Conservation (phyloP, 257 asterid genomes). For the Lithospermum erythrorhizon region DNA sequence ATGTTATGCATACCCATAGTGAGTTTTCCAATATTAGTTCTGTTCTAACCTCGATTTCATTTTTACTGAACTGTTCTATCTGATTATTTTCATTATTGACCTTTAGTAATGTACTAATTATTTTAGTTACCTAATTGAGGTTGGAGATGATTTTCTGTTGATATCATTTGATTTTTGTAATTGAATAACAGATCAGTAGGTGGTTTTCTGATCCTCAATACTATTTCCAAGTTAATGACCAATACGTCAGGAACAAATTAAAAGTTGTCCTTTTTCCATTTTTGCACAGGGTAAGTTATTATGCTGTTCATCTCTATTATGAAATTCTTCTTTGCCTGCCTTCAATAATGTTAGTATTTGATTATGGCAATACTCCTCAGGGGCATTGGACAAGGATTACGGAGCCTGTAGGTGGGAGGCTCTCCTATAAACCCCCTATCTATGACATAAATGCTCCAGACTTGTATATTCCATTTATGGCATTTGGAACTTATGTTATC, state of each 20-base stretch:
- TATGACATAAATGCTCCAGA: conserved; percentile 29
- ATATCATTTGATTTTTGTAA: neutral
- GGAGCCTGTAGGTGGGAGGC: conserved; percentile 19
- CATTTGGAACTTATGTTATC: conserved; percentile 29
- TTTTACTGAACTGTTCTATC: neutral
- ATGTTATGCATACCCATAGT: neutral
- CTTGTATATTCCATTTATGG: conserved; percentile 31
- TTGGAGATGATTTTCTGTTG: neutral
- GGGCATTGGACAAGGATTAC: conserved; percentile 27
- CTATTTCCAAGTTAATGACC: conserved; percentile 23
- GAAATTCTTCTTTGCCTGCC: neutral
- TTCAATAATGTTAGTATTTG: neutral
- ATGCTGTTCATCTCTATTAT: neutral
- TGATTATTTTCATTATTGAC: neutral
- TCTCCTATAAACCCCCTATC: conserved; percentile 23
- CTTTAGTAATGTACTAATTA: neutral
- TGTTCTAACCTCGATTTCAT: neutral
- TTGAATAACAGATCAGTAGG: conserved; percentile 18
- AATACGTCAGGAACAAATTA: conserved; percentile 22
- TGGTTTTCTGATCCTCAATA: conserved; percentile 22
- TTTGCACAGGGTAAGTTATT: conserved; percentile 16
- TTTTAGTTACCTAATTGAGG: neutral
- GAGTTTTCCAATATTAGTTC: no score
- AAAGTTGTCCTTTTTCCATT: conserved; percentile 23
- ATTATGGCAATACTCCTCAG: conserved; percentile 1